phyloP scores from a whole-genome alignment of 2,329 filamentous ascomycete species.

The Trichoderma sp. region DNA sequence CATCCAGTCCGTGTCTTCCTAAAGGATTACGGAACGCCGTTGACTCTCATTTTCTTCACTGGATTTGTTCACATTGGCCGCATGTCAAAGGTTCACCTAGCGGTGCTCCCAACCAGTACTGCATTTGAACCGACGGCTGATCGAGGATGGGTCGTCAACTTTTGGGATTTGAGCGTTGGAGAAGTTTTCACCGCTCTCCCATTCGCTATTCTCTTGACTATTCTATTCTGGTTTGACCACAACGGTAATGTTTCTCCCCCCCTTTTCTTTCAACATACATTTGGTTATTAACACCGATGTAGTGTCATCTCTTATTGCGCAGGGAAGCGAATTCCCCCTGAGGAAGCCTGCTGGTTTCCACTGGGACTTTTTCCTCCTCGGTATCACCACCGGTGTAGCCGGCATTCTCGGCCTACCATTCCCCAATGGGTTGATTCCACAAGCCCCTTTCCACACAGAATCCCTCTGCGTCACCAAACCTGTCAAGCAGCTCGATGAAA shows the following conservation, averaged over 20 bases:
- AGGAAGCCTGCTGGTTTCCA: constrained; percentile 80
- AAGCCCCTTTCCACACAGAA: constrained; percentile 78
- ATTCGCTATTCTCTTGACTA: constrained; percentile 77
- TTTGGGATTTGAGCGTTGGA: constrained; percentile 71
- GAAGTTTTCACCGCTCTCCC: constrained; percentile 84
- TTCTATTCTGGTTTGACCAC: constrained; percentile 87
- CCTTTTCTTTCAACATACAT: not conserved
- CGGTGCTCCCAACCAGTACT: constrained; percentile 69
- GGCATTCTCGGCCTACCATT: constrained; percentile 75
- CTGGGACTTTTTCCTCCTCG: constrained; percentile 80
- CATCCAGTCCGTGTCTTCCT: constrained; percentile 76
- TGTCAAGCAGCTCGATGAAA: constrained; percentile 51
- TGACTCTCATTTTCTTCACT: constrained; percentile 83
- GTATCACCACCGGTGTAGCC: constrained; percentile 71
- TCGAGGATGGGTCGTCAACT: constrained; percentile 72
- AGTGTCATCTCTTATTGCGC: constrained; percentile 80
- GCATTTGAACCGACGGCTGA: constrained; percentile 76
- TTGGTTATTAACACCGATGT: not conserved
- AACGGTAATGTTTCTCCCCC: constrained; percentile 59
- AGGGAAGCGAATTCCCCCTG: constrained; percentile 78
- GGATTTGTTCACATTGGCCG: constrained; percentile 84
- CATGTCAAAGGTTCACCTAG: constrained; percentile 68
- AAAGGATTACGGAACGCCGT: constrained; percentile 83
- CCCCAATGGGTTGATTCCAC: constrained; percentile 79
- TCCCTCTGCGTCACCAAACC: constrained; percentile 69